Evolutionary conservation across 352 stramenopile genomes (phyloP).

Genomic region (Phytophthora syringae): DNA sequence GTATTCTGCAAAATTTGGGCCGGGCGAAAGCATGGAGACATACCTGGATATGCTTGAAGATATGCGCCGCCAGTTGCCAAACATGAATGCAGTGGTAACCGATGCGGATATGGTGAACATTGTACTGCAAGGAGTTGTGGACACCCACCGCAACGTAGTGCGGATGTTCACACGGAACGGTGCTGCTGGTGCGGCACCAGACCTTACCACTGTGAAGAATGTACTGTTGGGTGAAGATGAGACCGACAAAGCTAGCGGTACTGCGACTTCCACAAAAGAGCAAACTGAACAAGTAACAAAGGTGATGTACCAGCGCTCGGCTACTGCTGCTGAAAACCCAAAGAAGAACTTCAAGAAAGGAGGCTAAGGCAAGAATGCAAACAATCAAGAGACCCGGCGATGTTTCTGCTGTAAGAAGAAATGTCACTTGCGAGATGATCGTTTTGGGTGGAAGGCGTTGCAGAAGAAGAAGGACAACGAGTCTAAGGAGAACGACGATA

Average conservation of each 20-base stretch:
- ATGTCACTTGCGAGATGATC: not conserved
- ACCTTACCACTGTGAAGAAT: conserved; percentile 8
- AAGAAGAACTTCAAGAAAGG: conserved; percentile 19
- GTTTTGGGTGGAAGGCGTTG: conserved; percentile 9
- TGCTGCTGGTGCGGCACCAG: conserved; percentile 1
- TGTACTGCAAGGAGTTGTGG: conserved; percentile 6
- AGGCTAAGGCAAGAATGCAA: conserved; percentile 6
- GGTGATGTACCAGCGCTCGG: not conserved
- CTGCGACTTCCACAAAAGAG: not conserved
- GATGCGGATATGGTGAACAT: conserved; percentile 9
- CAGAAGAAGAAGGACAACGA: conserved; percentile 7
- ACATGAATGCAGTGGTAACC: conserved; percentile 9
- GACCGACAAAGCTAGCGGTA: conserved; percentile 1
- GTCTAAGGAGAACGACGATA: not conserved
- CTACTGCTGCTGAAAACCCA: not conserved
- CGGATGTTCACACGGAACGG: conserved; percentile 12
- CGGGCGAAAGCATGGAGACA: conserved; percentile 11
- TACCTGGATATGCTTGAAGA: conserved; percentile 15
- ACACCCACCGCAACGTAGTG: conserved; percentile 6
- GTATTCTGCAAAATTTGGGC: conserved; percentile 1
- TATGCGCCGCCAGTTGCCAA: conserved; percentile 4
- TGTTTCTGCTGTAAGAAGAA: conserved; percentile 17
- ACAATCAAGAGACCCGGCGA: not conserved
- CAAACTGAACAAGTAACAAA: not conserved
- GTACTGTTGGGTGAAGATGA: conserved; percentile 16